Conservation (phyloP, 2,329 filamentous ascomycete species). For the Diplodia mutila region DNA sequence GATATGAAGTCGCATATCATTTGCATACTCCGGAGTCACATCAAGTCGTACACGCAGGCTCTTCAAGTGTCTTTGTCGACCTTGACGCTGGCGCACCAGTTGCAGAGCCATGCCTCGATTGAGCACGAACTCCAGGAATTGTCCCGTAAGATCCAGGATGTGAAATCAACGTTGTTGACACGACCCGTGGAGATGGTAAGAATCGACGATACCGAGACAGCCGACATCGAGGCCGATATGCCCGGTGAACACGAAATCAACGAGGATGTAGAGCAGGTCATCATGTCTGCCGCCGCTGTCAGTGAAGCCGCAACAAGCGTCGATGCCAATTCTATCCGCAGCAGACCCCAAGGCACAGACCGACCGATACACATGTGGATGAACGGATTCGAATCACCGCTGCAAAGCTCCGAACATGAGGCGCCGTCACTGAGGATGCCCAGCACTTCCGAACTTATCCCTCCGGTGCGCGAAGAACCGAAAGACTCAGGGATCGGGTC, state of each 20-base stretch:
- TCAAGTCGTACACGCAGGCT: slow-evolving; percentile 24
- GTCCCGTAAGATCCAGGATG: slow-evolving; percentile 4
- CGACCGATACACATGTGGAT: slow-evolving; percentile 1
- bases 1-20: slow-evolving; percentile 23
- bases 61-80: slow-evolving; percentile 20
- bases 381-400: neutral
- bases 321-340: slow-evolving; percentile 15
- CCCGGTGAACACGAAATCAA: neutral
- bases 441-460: neutral
- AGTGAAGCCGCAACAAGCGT: slow-evolving; percentile 13
- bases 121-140: slow-evolving; percentile 8
- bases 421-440: neutral
- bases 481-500: slow-evolving; percentile 10
- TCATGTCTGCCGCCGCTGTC: slow-evolving; percentile 7
- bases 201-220: neutral
- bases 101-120: slow-evolving; percentile 18
- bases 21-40: slow-evolving; percentile 16
- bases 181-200: neutral
- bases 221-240: slow-evolving; percentile 9
- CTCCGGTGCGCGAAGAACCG: neutral
- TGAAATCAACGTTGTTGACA: slow-evolving; percentile 9
- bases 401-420: neutral
- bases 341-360: neutral
- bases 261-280: slow-evolving; percentile 13
- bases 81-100: slow-evolving; percentile 7